Evolutionary conservation across 495 filamentous ascomycete species (phyloP).

Genomic region (Penicillium soppii): DNA sequence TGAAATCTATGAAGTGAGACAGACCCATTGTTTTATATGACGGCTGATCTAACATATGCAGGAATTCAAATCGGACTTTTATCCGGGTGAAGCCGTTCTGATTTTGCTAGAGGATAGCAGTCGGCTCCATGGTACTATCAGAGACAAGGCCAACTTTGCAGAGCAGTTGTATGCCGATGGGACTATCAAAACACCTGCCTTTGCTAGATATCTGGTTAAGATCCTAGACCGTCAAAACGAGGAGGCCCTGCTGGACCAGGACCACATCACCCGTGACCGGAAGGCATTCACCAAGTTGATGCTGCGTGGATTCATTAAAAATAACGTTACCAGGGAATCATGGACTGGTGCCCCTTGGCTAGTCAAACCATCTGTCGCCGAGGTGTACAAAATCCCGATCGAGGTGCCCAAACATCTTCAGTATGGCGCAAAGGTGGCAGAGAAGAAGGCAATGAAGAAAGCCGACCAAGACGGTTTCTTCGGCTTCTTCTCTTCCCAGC

Average conservation of each 20-base stretch:
- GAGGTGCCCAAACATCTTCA: slow-evolving; percentile 80
- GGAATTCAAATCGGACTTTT: slow-evolving; percentile 92
- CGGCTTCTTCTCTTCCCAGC: slow-evolving; percentile 54
- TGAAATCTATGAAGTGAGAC: slow-evolving; percentile 61
- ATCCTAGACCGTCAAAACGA: slow-evolving; percentile 66
- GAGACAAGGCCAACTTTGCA: slow-evolving; percentile 82
- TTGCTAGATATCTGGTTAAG: slow-evolving; percentile 78
- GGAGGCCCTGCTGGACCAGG: slow-evolving; percentile 76
- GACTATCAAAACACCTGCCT: slow-evolving; percentile 59
- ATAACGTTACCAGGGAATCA: slow-evolving; percentile 84
- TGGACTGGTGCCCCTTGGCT: slow-evolving; percentile 96
- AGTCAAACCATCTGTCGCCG: slow-evolving; percentile 83
- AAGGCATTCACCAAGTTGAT: slow-evolving; percentile 96
- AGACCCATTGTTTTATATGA: not conserved
- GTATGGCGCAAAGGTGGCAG: slow-evolving; percentile 73
- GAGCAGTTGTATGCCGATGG: slow-evolving; percentile 63
- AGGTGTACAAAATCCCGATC: slow-evolving; percentile 78
- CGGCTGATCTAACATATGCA: slow-evolving; percentile 46
- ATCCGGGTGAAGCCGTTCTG: slow-evolving; percentile 83
- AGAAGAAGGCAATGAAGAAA: slow-evolving; percentile 76
- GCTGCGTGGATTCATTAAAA: slow-evolving; percentile 90
- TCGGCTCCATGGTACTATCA: slow-evolving; percentile 71
- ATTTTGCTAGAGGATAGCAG: slow-evolving; percentile 69
- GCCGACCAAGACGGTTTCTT: slow-evolving; percentile 54
- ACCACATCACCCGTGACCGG: slow-evolving; percentile 81